Percentiles rank a stretch among this genome's conserved stretches.
phyloP scores from a whole-genome alignment of 371 early-diverging fungal species.

The Zychaea mexicana region DNA sequence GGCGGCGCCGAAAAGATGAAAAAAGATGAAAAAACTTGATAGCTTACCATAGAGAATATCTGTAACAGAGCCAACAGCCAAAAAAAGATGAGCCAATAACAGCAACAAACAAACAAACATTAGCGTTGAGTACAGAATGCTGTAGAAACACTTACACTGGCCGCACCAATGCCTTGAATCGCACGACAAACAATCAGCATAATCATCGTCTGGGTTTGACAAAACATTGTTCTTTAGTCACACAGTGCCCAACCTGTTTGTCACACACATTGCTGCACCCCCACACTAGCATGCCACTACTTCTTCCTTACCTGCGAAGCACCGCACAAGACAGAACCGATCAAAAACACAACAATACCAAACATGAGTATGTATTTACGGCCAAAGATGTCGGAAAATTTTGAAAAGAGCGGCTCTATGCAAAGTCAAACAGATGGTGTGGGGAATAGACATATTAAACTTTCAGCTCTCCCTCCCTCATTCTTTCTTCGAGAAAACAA shows the following conservation, averaged over 20 bases:
- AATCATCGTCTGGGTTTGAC: conserved; percentile 38
- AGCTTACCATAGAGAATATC: conserved; percentile 21
- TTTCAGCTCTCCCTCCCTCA: background rate
- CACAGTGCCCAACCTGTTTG: too few species aligned
- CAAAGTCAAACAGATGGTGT: background rate
- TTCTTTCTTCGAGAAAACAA: background rate
- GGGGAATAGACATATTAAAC: background rate
- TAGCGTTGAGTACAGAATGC: background rate
- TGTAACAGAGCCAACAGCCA: background rate
- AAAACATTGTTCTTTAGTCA: background rate
- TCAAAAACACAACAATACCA: conserved; percentile 60
- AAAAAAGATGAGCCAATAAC: too few species aligned
- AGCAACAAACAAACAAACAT: background rate
- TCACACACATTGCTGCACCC: background rate
- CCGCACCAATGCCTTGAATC: conserved; percentile 64
- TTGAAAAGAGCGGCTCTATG: conserved; percentile 57
- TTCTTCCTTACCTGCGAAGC: conserved; percentile 32
- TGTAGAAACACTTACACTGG: conserved; percentile 33
- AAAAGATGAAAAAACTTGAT: too few species aligned
- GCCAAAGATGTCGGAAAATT: conserved; percentile 77
- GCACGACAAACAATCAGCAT: conserved; percentile 70
- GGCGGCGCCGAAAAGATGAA: too few species aligned
- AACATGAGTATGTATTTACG: conserved; percentile 62
- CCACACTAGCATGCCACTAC: background rate
- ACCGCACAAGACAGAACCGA: conserved; percentile 67